Evolutionary conservation across 2,329 filamentous ascomycete species (phyloP).

Genomic region (Helicocarpus griseus): DNA sequence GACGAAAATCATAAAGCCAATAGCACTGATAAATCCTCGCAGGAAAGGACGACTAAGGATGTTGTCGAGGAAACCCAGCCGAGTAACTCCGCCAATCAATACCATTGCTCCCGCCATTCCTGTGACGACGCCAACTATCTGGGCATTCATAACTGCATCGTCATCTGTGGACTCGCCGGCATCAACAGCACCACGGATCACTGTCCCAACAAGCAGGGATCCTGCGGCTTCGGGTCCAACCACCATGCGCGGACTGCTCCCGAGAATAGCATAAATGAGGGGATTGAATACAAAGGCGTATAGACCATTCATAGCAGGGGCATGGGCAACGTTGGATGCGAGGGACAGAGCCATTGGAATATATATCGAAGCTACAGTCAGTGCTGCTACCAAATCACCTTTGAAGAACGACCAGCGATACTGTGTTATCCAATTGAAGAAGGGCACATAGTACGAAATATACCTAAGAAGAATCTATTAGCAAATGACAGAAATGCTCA

Average conservation of each 20-base stretch:
- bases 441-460: slow-evolving; percentile 84
- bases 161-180: slow-evolving; percentile 55
- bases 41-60: slow-evolving; percentile 88
- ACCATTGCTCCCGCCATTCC: slow-evolving; percentile 83
- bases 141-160: slow-evolving; percentile 62
- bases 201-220: slow-evolving; percentile 78
- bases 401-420: slow-evolving; percentile 74
- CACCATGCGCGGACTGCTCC: slow-evolving; percentile 85
- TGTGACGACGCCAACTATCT: slow-evolving; percentile 78
- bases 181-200: slow-evolving; percentile 69
- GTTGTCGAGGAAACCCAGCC: slow-evolving; percentile 87
- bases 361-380: slow-evolving; percentile 98
- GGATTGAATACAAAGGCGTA: slow-evolving; percentile 93
- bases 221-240: slow-evolving; percentile 92
- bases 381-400: slow-evolving; percentile 76
- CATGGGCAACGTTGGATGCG: slow-evolving; percentile 82
- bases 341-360: slow-evolving; percentile 94
- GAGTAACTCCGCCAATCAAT: slow-evolving; percentile 71
- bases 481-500: slow-evolving; percentile 8
- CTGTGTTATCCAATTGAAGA: slow-evolving; percentile 80
- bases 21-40: slow-evolving; percentile 91
- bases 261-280: slow-evolving; percentile 79
- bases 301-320: slow-evolving; percentile 85
- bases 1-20: slow-evolving; percentile 91
- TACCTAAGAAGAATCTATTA: slow-evolving; percentile 50